phyloP scores from a whole-genome alignment of 1,284 basidiomycete species.

The Xerocomus alliaceus region DNA sequence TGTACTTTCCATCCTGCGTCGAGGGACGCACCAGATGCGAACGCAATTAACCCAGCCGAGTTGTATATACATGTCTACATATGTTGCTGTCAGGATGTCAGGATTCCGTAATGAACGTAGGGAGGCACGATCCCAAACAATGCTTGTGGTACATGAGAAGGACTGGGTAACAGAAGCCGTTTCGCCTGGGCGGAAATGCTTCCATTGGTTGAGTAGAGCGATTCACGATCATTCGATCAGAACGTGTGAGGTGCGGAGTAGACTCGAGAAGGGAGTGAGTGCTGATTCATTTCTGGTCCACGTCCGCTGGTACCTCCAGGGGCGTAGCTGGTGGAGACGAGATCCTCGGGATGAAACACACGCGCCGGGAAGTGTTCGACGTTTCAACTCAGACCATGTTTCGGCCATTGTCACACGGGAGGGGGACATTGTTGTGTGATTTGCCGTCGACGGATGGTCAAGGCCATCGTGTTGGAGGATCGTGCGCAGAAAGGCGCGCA shows the following conservation, averaged over 20 bases:
- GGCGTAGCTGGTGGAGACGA: not conserved
- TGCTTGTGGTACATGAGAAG: not conserved
- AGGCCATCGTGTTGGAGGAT: constrained; percentile 21
- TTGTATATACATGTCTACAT: not conserved
- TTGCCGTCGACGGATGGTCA: not conserved
- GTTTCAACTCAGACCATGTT: constrained; percentile 16
- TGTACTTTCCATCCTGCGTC: not conserved
- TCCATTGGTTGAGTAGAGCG: constrained; percentile 9
- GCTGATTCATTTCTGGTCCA: constrained; percentile 12
- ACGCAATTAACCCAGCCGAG: not conserved
- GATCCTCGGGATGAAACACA: constrained; percentile 32
- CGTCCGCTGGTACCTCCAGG: constrained; percentile 11
- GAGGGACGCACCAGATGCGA: not conserved
- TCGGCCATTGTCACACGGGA: constrained; percentile 4
- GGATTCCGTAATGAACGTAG: too few species aligned
- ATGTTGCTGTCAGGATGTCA: not conserved
- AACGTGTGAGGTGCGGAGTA: constrained; percentile 7
- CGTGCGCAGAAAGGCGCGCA: constrained; percentile 14
- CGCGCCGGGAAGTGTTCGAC: constrained; percentile 4
- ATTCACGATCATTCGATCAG: constrained; percentile 31
- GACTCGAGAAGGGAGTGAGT: constrained; percentile 1
- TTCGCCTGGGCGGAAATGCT: not conserved
- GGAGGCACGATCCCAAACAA: too few species aligned
- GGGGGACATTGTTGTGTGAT: constrained; percentile 3
- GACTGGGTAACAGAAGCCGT: constrained; percentile 10